Base-by-base conservation (phyloP, 2,329 filamentous ascomycete species). In the Penicillium sp. region DNA sequence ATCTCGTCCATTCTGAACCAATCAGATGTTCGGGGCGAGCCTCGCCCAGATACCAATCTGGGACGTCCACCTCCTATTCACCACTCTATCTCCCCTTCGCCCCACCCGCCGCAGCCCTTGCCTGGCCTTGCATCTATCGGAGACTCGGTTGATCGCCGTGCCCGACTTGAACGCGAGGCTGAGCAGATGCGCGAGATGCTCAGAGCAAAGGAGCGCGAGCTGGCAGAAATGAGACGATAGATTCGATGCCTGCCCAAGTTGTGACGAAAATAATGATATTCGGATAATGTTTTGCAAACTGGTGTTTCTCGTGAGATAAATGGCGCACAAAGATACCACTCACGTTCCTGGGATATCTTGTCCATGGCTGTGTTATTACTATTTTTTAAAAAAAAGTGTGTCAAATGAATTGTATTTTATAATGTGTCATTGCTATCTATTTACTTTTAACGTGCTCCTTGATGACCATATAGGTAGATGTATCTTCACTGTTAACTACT, bases 1-100 rank as follows among this genome's bases (percentile, higher is more conserved):
- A 92, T 92, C 60, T 89, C 87, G 63, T 89, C 89, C 6, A 88
- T 92, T 45, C 76, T 93, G 13, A 92, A 91, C 62, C 86, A 86
- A 35, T 59, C 73, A 13, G 67, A 69, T 50, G 54, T 62, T 37
- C 68, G 67, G 7, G 71, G 73, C n/a, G 71, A 76, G 19, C 69
- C 75, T 53, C 77, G 73, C 15, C 66, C 79, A 49, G 78, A 81
- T 43, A 73, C 76, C 12, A 70, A 78, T 15, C 58, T 74, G 37
- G 60, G 63, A 49, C 69, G 67, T 42, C 70, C 68, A 52, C 74
- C 66, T 54, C 68, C 65, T 27, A 58, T 63, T n/a, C 67, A 67
- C n/a, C 67, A 69, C 31, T 65, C 71, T 41, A 62, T 69, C 33
- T 58, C 55, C 17, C 53, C 56, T 40, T 58, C 57, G 15, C 56